Evolutionary conservation across 2,329 filamentous ascomycete species (phyloP).

Genomic region (Aspergillus glaucus): DNA sequence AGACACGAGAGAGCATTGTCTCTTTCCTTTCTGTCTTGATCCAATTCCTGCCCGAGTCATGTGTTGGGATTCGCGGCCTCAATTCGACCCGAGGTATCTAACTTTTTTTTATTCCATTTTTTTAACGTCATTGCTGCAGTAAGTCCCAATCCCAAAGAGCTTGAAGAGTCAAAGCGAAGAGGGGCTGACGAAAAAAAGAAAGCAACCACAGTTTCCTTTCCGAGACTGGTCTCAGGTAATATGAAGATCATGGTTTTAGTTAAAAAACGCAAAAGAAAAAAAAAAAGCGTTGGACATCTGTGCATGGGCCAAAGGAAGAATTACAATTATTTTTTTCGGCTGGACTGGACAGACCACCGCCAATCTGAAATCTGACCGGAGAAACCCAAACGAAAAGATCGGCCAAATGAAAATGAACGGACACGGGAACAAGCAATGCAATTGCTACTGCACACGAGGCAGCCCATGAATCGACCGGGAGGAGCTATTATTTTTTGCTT

Average conservation of each 20-base stretch:
- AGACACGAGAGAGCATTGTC: not conserved
- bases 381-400: constrained; percentile 7
- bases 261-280: constrained; percentile 8
- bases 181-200: constrained; percentile 8
- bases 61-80: not conserved
- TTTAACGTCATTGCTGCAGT: not conserved
- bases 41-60: not conserved
- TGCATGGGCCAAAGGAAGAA: constrained; percentile 23
- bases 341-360: constrained; percentile 5
- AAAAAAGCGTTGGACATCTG: constrained; percentile 25
- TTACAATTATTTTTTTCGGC: constrained; percentile 1
- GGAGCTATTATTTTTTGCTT: too few species aligned
- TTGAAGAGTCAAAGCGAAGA: constrained; percentile 1
- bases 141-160: not conserved
- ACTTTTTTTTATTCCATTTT: not conserved
- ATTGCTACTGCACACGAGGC: too few species aligned
- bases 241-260: too few species aligned
- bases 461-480: too few species aligned
- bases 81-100: not conserved
- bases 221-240: too few species aligned
- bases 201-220: constrained; percentile 11
- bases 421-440: not conserved
- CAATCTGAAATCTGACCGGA: constrained; percentile 10
- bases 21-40: not conserved
- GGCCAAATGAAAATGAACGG: constrained; percentile 12